Base-by-base conservation (phyloP, 345 rosid species). In the Durio zibethinus region DNA sequence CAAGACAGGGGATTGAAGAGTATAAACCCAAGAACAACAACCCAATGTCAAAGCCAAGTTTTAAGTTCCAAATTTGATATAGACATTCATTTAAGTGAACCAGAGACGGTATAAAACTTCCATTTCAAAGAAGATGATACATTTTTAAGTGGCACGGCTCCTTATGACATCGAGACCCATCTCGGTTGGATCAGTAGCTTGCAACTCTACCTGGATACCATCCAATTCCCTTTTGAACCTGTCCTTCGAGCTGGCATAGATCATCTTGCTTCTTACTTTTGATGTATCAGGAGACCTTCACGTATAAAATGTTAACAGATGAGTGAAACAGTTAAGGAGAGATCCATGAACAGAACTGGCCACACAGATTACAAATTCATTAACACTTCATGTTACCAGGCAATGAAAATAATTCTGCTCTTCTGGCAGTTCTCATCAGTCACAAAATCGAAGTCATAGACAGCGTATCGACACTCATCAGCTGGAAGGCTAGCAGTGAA, bases 221-320 rank as follows among this genome's bases (percentile, higher is more conserved):
- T 89, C 93, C 78, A 88, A 79, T 80, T 89, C 91, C 78, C 91
- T 85, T 71, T 86, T 89, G 80, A 89, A 88, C 81, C 89, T 85
- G 85, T 89, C 93, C 78, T 89, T 89, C 59, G 93, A 85, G 81
- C 93, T 89, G 14, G 93, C 93, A 77, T 89, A 89, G 65, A 89
- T 89, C 93, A 89, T 89, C 87, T 89, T 89, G 87, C 84, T 89
- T 82, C 93, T 86, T 86, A 89, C 93, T 78, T 60, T 86, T 1
- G 93, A 65, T 16, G 83, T 71, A 47, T 89, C 93, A 15, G 93
- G 93, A 66, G 89, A 86, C 93, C 93, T 89, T 86, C 74, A 79
- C 0, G 36, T 31, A 78, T 18, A 54, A 0, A 53, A 47, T 20
- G 38, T 72, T n/a, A 62, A 38, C 31, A 40, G 23, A 73, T 16